A percentile compares a stretch with the other conserved stretches of the same genome.
Evolutionary conservation across 768 basidiomycete species (phyloP).

Genomic region (Botryobasidium botryosum): DNA sequence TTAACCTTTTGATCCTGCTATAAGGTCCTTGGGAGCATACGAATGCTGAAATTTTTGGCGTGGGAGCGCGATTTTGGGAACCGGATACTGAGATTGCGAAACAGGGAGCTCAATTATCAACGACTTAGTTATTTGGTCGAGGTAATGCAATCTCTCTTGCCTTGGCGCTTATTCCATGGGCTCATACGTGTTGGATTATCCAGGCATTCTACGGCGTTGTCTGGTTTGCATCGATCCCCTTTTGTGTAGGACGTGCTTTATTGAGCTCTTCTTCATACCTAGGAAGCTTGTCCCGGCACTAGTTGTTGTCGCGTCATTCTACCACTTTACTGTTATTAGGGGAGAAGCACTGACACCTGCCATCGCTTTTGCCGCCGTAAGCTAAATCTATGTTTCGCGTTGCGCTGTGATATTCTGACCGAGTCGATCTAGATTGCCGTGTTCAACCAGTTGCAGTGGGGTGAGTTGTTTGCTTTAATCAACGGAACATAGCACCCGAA

Average conservation of each 20-base stretch:
- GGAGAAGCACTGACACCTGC: constrained; percentile 58
- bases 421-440: constrained; percentile 31
- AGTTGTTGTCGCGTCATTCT: constrained; percentile 34
- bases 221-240: constrained; percentile 25
- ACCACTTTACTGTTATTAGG: constrained; percentile 55
- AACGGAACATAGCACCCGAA: too few relatives aligned
- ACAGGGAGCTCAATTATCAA: constrained; percentile 71
- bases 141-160: constrained; percentile 23
- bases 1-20: too few relatives aligned
- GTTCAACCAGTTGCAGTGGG: constrained; percentile 77
- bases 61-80: constrained; percentile 84
- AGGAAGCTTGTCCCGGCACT: constrained; percentile 32
- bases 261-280: not conserved
- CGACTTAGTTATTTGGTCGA: constrained; percentile 78
- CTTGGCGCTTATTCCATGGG: not conserved
- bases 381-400: not conserved
- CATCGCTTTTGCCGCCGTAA: constrained; percentile 52
- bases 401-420: too few relatives aligned
- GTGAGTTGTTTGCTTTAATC: too few relatives aligned
- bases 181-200: constrained; percentile 14
- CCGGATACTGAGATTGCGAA: constrained; percentile 51
- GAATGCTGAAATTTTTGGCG: constrained; percentile 97
- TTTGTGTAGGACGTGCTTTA: not conserved
- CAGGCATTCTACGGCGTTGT: constrained; percentile 36
- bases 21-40: constrained; percentile 64